These are phyloP conservation scores for Stemphylium vesicarium DNA, from an alignment of 2,329 filamentous ascomycete species.

Conservation along the genomic window DNA sequence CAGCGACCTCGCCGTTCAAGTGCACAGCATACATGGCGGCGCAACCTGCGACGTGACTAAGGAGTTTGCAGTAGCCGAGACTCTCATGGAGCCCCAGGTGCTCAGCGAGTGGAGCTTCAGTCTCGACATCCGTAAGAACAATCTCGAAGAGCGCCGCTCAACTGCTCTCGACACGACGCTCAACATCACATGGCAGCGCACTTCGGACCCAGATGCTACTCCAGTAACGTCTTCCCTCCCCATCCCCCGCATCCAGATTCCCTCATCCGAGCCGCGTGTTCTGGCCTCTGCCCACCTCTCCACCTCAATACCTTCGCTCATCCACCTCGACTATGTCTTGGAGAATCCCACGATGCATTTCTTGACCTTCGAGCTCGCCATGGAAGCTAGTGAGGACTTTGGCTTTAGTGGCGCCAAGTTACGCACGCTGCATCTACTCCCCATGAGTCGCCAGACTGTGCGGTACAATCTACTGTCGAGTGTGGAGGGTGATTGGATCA, in stretches of 20 bases:
- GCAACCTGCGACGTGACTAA: conserved; percentile 60
- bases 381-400: conserved; percentile 93
- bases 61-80: conserved; percentile 32
- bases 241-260: conserved; percentile 79
- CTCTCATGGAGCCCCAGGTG: conserved; percentile 66
- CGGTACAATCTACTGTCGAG: conserved; percentile 77
- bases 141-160: conserved; percentile 80
- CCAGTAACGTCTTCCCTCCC: conserved; percentile 64
- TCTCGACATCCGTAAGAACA: conserved; percentile 75
- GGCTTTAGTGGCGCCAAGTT: conserved; percentile 90
- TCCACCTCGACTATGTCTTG: conserved; percentile 68
- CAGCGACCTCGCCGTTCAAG: conserved; percentile 68
- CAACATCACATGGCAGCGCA: conserved; percentile 77
- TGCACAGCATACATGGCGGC: conserved; percentile 66
- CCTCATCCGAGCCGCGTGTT: conserved; percentile 85
- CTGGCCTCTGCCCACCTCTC: conserved; percentile 60
- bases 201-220: conserved; percentile 40
- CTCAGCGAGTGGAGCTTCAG: conserved; percentile 76
- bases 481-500: conserved; percentile 68
- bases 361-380: conserved; percentile 86
- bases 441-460: conserved; percentile 76
- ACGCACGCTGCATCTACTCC: conserved; percentile 79
- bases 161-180: conserved; percentile 77
- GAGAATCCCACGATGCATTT: conserved; percentile 96
- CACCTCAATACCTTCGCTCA: conserved; percentile 23